Conservation (phyloP, 2,329 filamentous ascomycete genomes). For the Stromatinia cepivora region DNA sequence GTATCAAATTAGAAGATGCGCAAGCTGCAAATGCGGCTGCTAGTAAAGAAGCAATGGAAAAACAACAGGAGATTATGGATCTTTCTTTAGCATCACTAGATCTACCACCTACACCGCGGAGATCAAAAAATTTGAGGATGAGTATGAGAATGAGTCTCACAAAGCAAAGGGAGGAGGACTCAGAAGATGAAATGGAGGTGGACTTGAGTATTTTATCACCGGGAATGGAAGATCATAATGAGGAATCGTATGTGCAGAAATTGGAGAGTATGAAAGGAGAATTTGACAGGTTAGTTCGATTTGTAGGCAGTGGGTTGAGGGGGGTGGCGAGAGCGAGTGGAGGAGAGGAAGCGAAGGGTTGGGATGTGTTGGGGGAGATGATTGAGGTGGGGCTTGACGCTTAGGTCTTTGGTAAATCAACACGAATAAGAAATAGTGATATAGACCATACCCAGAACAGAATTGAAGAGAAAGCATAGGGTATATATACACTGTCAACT, state of each 20-base stretch:
- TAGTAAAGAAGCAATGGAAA: slow-evolving; percentile 29
- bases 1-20: slow-evolving; percentile 66
- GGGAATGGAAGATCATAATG: slow-evolving; percentile 31
- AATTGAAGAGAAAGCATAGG: too few relatives aligned
- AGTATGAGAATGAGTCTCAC: slow-evolving; percentile 40
- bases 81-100: slow-evolving; percentile 39
- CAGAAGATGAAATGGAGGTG: slow-evolving; percentile 39
- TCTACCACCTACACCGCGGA: slow-evolving; percentile 37
- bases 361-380: slow-evolving; percentile 81
- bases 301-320: slow-evolving; percentile 71
- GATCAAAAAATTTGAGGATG: slow-evolving; percentile 30
- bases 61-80: slow-evolving; percentile 38
- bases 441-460: too few relatives aligned
- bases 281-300: slow-evolving; percentile 65
- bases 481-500: too few relatives aligned
- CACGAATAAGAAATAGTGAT: too few relatives aligned
- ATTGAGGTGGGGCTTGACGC: slow-evolving; percentile 55
- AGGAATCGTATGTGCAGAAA: slow-evolving; percentile 51
- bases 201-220: slow-evolving; percentile 44
- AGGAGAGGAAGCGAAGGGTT: slow-evolving; percentile 56
- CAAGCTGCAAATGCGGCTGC: slow-evolving; percentile 45
- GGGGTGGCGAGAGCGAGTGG: slow-evolving; percentile 74
- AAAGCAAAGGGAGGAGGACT: neutral
- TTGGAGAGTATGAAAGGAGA: slow-evolving; percentile 59
- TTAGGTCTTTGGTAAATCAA: neutral